Percentiles rank a stretch among this genome's conserved stretches.
Evolutionary conservation across 345 rosid species (phyloP).

Genomic region (Camelina neglecta): DNA sequence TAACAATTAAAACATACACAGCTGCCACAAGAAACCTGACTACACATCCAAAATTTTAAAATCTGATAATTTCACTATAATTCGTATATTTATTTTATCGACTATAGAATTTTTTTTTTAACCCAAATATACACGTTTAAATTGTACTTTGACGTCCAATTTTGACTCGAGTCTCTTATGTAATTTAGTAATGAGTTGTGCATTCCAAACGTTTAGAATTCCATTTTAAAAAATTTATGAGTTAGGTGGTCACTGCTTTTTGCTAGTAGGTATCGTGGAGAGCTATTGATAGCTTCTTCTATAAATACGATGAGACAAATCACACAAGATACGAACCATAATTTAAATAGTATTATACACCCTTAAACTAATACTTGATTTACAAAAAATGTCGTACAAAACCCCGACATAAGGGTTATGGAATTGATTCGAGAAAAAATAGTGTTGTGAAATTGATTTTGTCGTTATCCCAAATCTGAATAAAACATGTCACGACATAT

Average conservation of each 20-base stretch:
- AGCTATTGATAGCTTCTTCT: slow-evolving; percentile 12
- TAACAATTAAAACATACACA: too few relatives aligned
- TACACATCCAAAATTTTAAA: too few relatives aligned
- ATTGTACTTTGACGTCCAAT: neutral
- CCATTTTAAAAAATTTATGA: neutral
- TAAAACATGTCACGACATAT: slow-evolving; percentile 35
- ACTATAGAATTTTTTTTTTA: neutral
- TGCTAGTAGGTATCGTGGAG: slow-evolving; percentile 31
- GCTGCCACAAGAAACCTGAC: too few relatives aligned
- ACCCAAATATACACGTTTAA: slow-evolving; percentile 29
- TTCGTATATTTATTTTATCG: too few relatives aligned
- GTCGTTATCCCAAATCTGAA: slow-evolving; percentile 30
- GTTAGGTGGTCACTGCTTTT: slow-evolving; percentile 31
- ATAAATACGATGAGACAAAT: slow-evolving; percentile 37
- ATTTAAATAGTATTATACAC: neutral
- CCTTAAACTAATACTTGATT: slow-evolving; percentile 21
- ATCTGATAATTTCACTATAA: neutral
- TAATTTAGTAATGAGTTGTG: slow-evolving; percentile 1
- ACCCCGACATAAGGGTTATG: slow-evolving; percentile 36
- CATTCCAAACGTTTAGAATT: slow-evolving; percentile 31
- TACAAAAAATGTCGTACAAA: slow-evolving; percentile 17
- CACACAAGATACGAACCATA: slow-evolving; percentile 32
- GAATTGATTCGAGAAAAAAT: slow-evolving; percentile 17
- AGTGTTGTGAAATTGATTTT: slow-evolving; percentile 7
- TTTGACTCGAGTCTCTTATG: slow-evolving; percentile 2